Conservation (phyloP, 1,284 basidiomycete genomes). For the Leccinum subspadiceum region DNA sequence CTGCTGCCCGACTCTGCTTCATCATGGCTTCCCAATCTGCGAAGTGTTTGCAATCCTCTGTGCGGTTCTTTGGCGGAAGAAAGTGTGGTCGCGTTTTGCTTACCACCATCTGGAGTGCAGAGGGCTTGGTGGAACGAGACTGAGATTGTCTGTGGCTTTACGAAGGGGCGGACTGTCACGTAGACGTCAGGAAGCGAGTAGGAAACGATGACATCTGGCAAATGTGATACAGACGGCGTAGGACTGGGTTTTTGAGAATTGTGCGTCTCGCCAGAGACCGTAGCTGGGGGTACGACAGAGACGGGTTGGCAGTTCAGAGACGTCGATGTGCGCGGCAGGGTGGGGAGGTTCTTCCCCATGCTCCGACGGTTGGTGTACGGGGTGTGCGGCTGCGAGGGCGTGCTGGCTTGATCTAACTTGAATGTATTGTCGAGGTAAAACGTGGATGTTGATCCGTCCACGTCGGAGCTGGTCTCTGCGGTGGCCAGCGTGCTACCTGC, state of each 20-base stretch:
- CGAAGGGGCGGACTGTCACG: neutral
- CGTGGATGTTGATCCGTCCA: slow-evolving; percentile 53
- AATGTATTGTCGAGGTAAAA: slow-evolving; percentile 43
- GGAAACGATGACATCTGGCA: slow-evolving; percentile 6
- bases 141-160: slow-evolving; percentile 44
- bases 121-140: slow-evolving; percentile 60
- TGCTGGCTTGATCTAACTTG: neutral
- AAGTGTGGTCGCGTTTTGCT: slow-evolving; percentile 79
- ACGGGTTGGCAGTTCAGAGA: slow-evolving; percentile 34
- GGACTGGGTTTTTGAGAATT: slow-evolving; percentile 4
- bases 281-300: slow-evolving; percentile 16
- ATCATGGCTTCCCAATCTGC: slow-evolving; percentile 93
- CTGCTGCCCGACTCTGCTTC: slow-evolving; percentile 71
- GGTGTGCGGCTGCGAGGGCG: neutral
- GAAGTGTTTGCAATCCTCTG: slow-evolving; percentile 83
- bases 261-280: neutral
- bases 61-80: slow-evolving; percentile 81
- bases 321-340: slow-evolving; percentile 48
- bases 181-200: slow-evolving; percentile 13
- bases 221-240: slow-evolving; percentile 5
- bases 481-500: slow-evolving; percentile 33
- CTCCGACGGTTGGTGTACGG: neutral
- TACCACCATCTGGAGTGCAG: slow-evolving; percentile 68
- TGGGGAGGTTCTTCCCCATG: slow-evolving; percentile 13
- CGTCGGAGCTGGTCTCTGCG: slow-evolving; percentile 29